Base-by-base conservation (phyloP, 805 yeast genomes). In the Candida taoyuanica region DNA sequence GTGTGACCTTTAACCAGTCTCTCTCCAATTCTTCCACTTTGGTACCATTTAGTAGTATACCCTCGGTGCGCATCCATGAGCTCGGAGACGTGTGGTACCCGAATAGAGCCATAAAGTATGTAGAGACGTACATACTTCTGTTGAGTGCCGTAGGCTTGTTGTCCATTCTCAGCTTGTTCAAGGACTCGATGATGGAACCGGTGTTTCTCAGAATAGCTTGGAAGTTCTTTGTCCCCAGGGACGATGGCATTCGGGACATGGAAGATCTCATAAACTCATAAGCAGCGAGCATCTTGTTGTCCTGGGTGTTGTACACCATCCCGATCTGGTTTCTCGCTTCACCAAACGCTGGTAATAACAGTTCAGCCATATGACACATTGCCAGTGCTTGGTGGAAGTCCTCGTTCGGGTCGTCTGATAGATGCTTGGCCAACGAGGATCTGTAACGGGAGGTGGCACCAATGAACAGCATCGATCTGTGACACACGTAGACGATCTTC, bases 261-360 rank as follows among this genome's bases (percentile, higher is more conserved):
- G 64, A 65, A 1, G 75, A 67, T 37, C 77, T 58, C 37, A 65
- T 43, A 32, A 72, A 71, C 65, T 74, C 72, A 42, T 68, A 59
- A 17, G 61, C 50, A 0, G 74, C 68, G 11, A 31, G 19, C 4
- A 55, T 18, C 17, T 23, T 39, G 14, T 42, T 34, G 13, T 36
- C 46, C 9, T 36, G 34, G 4, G 47, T 71, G 65, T 77, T 74
- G 43, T 74, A 68, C 28, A 70, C 63, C 18, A 78, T 71, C 3
- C 81, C 85, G 33, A 75, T 67, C 47, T 76, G 79, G 47, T 76
- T 76, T 48, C 74, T 74, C 20, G 77, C 81, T 49, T 81, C 88
- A 37, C 84, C 84, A 40, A 79, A 65, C 0, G 85, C 74, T 1
- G 91, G 89, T 19, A 81, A 56, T 15, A 82, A 59, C 19, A 74